Base-by-base conservation (phyloP, 768 basidiomycete genomes). In the Leccinellum rugosiceps region DNA sequence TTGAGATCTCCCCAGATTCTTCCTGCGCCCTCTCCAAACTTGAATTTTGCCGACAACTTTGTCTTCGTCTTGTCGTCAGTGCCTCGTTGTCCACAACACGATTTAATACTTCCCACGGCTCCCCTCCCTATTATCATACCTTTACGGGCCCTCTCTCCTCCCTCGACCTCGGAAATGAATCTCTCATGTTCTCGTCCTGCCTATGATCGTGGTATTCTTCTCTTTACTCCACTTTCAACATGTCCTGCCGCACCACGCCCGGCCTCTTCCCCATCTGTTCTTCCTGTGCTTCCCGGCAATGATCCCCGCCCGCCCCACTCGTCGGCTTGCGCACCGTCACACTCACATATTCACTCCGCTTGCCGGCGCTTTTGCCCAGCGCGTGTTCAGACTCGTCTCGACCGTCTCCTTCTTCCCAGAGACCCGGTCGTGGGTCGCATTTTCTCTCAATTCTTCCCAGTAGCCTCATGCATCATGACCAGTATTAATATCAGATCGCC, bases 141-240 rank as follows among this genome's bases (percentile, higher is more conserved):
- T 58, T 66, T 57, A 51, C 56, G 19, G 55, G 58, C 32, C 31
- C 59, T 52, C 64, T 56, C 41, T 43, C 41, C 5, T 43, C 41
- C 41, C 41, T 43, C 41, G 38, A 62, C 70, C 63, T 72, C 71
- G 71, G 71, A 72, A 53, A 72, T 72, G 71, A 72, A 74, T 38
- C 63, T 47, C 68, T 72, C 70, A 70, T 73, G 70, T 72, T 65
- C 56, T 6, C 47, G 35, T 57, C 55, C 65, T 63, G 31, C 38
- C 56, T 56, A 47, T 55, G 62, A 65, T 63, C 64, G 65, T 72
- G 68, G 63, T 61, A 61, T 55, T 52, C 67, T 68, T 60, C 59
- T 52, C 38, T 56, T 61, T n/a, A 60, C 68, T 69, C 72, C 71
- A 63, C 60, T 52, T 52, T 54, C 62, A 72, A 57, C 68, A 71